Evolutionary conservation across 371 early-diverging fungal species (phyloP).

Genomic region (Paraphysoderma sedebokerense): DNA sequence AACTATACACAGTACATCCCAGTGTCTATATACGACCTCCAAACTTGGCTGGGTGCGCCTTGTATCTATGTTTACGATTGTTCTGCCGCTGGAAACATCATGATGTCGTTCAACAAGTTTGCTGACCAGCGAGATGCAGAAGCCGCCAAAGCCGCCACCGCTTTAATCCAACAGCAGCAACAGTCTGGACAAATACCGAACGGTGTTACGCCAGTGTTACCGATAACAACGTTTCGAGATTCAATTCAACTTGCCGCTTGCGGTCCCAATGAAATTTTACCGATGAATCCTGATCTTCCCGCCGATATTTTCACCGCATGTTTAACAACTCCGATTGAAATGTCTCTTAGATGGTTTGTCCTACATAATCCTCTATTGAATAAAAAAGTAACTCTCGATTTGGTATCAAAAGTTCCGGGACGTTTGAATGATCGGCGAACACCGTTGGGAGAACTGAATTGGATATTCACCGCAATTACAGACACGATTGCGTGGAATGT

Average conservation of each 20-base stretch:
- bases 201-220: conserved; percentile 9
- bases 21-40: conserved; percentile 72
- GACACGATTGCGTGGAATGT: conserved; percentile 98
- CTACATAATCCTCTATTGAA: conserved; percentile 58
- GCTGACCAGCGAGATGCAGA: conserved; percentile 71
- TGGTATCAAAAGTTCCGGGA: conserved; percentile 79
- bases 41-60: conserved; percentile 88
- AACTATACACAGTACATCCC: conserved; percentile 96
- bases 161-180: conserved; percentile 6
- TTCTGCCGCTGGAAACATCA: conserved; percentile 78
- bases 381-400: conserved; percentile 56
- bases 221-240: conserved; percentile 42
- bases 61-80: conserved; percentile 94
- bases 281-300: conserved; percentile 85
- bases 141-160: conserved; percentile 10
- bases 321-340: conserved; percentile 88
- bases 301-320: conserved; percentile 93
- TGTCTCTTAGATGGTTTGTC: conserved; percentile 83
- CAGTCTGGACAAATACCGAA: not conserved
- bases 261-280: conserved; percentile 62
- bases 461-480: conserved; percentile 96
- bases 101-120: conserved; percentile 71
- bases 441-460: conserved; percentile 89
- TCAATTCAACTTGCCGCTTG: conserved; percentile 92
- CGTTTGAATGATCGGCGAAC: conserved; percentile 76